Conservation (phyloP, 1,284 basidiomycete species). For the Malassezia dermatis region DNA sequence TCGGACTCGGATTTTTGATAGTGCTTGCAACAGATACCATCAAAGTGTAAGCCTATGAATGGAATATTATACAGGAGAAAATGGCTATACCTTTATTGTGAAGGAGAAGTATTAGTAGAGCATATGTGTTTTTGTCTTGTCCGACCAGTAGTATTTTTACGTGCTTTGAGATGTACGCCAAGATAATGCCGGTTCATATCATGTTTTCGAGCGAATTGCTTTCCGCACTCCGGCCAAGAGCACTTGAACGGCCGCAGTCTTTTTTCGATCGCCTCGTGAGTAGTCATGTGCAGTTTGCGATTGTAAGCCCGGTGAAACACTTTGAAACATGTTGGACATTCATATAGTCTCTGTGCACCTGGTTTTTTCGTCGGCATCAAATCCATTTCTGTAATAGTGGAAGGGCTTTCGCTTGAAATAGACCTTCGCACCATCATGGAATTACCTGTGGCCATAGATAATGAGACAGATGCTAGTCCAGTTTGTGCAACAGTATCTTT, state of each 20-base stretch:
- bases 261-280: conserved; percentile 17
- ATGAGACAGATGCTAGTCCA: conserved; percentile 1
- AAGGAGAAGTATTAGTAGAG: not conserved
- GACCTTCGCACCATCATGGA: not conserved
- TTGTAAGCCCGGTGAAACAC: conserved; percentile 17
- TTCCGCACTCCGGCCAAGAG: conserved; percentile 3
- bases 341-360: not conserved
- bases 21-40: not conserved
- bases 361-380: not conserved
- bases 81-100: not conserved
- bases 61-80: not conserved
- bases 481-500: conserved; percentile 1
- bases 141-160: not conserved
- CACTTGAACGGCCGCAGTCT: conserved; percentile 13
- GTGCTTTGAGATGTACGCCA: conserved; percentile 12
- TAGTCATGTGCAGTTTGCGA: conserved; percentile 14
- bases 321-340: conserved; percentile 16
- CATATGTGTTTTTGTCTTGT: not conserved
- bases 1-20: not conserved
- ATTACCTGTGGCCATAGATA: conserved; percentile 1
- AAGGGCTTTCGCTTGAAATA: not conserved
- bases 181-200: conserved; percentile 16
- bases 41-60: not conserved
- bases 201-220: conserved; percentile 17
- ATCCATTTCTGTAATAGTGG: conserved; percentile 1